phyloP scores from a whole-genome alignment of 2,329 filamentous ascomycete species.

The Cytospora chrysosperma region DNA sequence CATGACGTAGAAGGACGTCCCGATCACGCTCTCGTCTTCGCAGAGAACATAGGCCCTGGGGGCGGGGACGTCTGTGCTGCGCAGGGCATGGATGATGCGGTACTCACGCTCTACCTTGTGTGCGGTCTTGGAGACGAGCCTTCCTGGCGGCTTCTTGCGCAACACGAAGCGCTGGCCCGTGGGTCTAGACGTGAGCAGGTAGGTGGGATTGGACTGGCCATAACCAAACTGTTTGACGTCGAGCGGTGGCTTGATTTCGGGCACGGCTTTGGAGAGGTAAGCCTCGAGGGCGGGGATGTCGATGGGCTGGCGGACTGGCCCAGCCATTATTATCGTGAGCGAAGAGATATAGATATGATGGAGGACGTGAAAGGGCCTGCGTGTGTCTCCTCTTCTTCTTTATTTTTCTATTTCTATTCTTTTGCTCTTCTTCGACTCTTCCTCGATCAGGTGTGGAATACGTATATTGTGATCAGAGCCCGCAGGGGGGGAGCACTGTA shows the following conservation, averaged over 20 bases:
- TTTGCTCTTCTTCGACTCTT: too few relatives aligned
- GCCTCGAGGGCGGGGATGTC: slow-evolving; percentile 75
- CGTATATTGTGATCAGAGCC: background rate
- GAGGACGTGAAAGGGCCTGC: too few relatives aligned
- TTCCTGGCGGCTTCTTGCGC: slow-evolving; percentile 97
- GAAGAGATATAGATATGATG: too few relatives aligned
- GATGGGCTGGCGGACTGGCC: slow-evolving; percentile 85
- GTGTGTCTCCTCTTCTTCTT: too few relatives aligned
- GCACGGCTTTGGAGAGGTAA: slow-evolving; percentile 77
- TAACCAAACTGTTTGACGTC: slow-evolving; percentile 96
- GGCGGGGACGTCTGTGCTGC: slow-evolving; percentile 77
- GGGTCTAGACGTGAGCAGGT: slow-evolving; percentile 72
- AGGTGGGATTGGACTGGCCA: slow-evolving; percentile 96
- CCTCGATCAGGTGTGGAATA: background rate
- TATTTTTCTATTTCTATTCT: too few relatives aligned
- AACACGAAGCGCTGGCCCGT: slow-evolving; percentile 76
- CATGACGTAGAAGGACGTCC: slow-evolving; percentile 97
- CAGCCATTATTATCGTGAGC: slow-evolving; percentile 62
- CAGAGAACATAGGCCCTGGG: slow-evolving; percentile 83
- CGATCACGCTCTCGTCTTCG: slow-evolving; percentile 75
- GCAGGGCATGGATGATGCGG: slow-evolving; percentile 81
- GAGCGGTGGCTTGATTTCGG: slow-evolving; percentile 77
- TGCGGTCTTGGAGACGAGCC: slow-evolving; percentile 87
- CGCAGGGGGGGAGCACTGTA: too few relatives aligned
- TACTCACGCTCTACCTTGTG: slow-evolving; percentile 97